A percentile compares a stretch with the other conserved stretches of the same genome.
These are phyloP conservation scores for Populus davidiana DNA, from an alignment of 345 rosid species.

Conservation along the genomic window DNA sequence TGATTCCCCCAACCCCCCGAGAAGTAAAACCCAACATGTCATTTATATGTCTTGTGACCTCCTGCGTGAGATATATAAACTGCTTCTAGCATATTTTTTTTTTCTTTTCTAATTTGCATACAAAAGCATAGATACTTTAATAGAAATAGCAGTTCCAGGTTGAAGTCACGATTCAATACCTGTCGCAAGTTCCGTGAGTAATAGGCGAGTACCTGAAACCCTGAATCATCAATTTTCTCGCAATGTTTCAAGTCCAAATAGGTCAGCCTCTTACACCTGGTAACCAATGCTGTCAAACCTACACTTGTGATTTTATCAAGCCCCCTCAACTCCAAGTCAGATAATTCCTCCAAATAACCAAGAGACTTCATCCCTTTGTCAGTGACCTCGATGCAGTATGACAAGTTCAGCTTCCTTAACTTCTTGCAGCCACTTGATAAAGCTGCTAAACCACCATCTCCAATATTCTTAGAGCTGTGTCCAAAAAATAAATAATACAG, in stretches of 20 bases:
- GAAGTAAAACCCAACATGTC: neutral
- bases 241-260: constrained; percentile 82
- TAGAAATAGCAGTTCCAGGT: neutral
- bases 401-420: constrained; percentile 66
- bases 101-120: neutral
- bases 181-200: constrained; percentile 70
- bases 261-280: constrained; percentile 55
- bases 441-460: constrained; percentile 75
- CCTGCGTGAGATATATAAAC: neutral
- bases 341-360: constrained; percentile 51
- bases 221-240: constrained; percentile 60
- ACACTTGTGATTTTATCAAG: constrained; percentile 53
- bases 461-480: constrained; percentile 57
- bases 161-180: constrained; percentile 37
- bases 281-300: constrained; percentile 60
- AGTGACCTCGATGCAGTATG: constrained; percentile 64
- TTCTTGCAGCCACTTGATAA: constrained; percentile 72
- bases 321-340: constrained; percentile 68
- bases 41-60: neutral
- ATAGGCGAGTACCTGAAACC: constrained; percentile 74
- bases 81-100: neutral
- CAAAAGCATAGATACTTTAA: neutral
- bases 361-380: constrained; percentile 60
- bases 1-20: neutral
- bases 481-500: constrained; percentile 14